Base-by-base conservation (phyloP, 768 basidiomycete species). In the Boletus reticulatus region DNA sequence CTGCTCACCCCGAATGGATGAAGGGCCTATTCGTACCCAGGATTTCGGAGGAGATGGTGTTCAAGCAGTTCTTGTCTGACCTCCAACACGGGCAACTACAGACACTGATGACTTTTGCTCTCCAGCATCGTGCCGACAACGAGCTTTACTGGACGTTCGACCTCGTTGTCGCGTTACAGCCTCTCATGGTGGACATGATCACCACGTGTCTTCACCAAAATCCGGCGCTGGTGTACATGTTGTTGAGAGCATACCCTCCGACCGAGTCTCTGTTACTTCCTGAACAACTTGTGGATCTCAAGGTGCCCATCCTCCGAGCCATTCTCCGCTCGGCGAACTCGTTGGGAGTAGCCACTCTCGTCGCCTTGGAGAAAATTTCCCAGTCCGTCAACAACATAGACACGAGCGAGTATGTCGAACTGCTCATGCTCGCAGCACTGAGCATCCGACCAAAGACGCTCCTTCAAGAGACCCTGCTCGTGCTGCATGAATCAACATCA, bases 381-480 rank as follows among this genome's bases (percentile, higher is more conserved):
- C 63, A 58, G 14, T 72, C 77, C n/a, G 74, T 87, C 51, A 73
- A 74, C 2, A 42, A 64, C 10, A 65, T 84, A 17, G 62, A 67
- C 12, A 60, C 79, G 6, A 62, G 69, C 9, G 65, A 75, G 13
- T 88, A 85, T 56, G 69, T 80, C 19, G 79, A 84, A 43, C 60
- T 85, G 6, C 70, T 87, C 13, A 80, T 80, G 75, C 65, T 80
- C 17, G 72, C 79, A 0, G 72, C 80, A 0, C 69, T 80, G n/a
- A 79, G 76, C 48, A 76, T 85, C 37, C 80, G 85, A 0, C 67
- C 81, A 0, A 73, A 72, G 29, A 71, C 78, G 8, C 72, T 86
- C 3, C 73, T 79, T 0, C 85, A 85, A 61, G 86, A 88, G 66
- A 69, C 83, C 3, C 73, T 88, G 9, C 68, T 87, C 2, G 82